Percentiles rank a stretch among this genome's conserved stretches.
Evolutionary conservation across 1,284 basidiomycete species (phyloP).

Genomic region (Leccinum glutinopallens): DNA sequence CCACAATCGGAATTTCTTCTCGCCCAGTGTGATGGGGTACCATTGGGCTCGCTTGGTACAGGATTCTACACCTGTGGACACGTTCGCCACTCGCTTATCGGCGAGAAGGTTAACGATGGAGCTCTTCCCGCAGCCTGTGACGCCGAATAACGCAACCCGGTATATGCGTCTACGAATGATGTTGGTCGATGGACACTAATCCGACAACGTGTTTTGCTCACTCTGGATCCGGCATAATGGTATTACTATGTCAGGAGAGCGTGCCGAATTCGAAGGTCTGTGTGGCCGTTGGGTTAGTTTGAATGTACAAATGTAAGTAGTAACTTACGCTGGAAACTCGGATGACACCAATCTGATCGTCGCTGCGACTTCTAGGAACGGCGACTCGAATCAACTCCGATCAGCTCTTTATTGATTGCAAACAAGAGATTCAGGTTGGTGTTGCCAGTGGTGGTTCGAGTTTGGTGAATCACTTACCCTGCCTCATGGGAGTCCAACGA

Average conservation of each 20-base stretch:
- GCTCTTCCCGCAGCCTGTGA: conserved; percentile 32
- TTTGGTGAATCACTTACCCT: conserved; percentile 11
- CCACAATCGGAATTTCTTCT: conserved; percentile 34
- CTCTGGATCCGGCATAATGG: conserved; percentile 18
- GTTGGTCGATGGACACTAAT: conserved; percentile 11
- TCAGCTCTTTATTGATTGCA: conserved; percentile 1
- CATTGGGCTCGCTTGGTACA: conserved; percentile 34
- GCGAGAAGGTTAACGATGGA: conserved; percentile 34
- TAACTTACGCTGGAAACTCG: conserved; percentile 12
- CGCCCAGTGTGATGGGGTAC: conserved; percentile 27
- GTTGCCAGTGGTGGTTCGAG: conserved; percentile 1
- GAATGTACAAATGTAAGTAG: neutral
- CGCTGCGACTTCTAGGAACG: neutral
- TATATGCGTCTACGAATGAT: conserved; percentile 25
- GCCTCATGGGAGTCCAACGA: conserved; percentile 23
- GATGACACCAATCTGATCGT: neutral
- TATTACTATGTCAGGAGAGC: neutral
- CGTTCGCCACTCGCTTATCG: conserved; percentile 20
- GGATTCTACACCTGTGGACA: conserved; percentile 28
- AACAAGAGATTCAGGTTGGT: neutral
- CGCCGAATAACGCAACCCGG: conserved; percentile 31
- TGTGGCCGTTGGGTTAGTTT: conserved; percentile 2
- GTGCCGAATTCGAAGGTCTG: conserved; percentile 5
- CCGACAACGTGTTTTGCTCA: conserved; percentile 18
- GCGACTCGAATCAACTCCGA: conserved; percentile 2